Conservation (phyloP, 1,139 yeast species). For the Scheffersomyces illinoinensis region DNA sequence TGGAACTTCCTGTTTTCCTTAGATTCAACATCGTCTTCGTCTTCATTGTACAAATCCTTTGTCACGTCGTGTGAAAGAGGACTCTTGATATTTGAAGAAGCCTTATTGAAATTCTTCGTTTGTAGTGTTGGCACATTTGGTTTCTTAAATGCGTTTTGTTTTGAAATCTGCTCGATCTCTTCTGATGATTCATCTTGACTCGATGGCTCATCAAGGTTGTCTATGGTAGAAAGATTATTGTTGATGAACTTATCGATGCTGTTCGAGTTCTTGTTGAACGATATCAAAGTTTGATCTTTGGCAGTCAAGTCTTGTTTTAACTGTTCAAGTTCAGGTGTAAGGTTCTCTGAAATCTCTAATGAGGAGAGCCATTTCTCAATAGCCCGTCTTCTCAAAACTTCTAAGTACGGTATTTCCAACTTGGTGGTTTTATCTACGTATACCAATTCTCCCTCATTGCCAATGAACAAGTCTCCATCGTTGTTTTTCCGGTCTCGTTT, state of each 20-base stretch:
- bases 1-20: background rate
- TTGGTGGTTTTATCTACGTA: conserved; percentile 52
- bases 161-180: conserved; percentile 2
- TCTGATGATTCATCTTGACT: conserved; percentile 2
- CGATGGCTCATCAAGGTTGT: conserved; percentile 10
- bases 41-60: conserved; percentile 4
- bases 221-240: conserved; percentile 22
- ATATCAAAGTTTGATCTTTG: conserved; percentile 12
- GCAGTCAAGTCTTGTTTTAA: conserved; percentile 26
- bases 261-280: conserved; percentile 10
- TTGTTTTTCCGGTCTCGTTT: conserved; percentile 49
- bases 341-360: conserved; percentile 18
- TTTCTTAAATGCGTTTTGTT: conserved; percentile 1
- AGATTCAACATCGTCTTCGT: conserved; percentile 2
- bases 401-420: conserved; percentile 61
- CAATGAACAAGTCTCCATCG: conserved; percentile 56
- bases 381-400: conserved; percentile 50
- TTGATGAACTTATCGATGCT: conserved; percentile 32
- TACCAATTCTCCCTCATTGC: conserved; percentile 70
- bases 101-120: background rate
- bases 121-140: background rate
- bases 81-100: conserved; percentile 3
- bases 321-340: conserved; percentile 16
- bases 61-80: conserved; percentile 7
- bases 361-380: conserved; percentile 34